phyloP scores from a whole-genome alignment of 306 rosid species.

The Prosopis cineraria region DNA sequence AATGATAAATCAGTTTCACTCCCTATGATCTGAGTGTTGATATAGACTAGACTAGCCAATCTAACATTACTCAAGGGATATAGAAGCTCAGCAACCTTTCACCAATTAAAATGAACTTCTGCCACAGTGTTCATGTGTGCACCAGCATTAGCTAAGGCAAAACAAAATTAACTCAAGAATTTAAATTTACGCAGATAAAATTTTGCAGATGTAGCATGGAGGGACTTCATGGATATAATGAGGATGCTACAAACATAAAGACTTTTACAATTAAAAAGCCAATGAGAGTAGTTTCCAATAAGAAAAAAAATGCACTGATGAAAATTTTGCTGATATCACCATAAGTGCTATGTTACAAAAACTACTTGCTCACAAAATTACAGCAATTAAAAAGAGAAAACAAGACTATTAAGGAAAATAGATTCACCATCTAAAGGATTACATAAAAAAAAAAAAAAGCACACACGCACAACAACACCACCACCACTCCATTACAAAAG shows the following conservation, averaged over 20 bases:
- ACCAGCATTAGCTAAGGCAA: neutral
- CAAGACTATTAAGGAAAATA: neutral
- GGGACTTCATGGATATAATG: neutral
- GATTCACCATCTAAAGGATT: neutral
- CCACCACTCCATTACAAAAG: neutral
- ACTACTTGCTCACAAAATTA: neutral
- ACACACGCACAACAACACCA: neutral
- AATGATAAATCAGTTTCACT: neutral
- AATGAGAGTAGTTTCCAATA: neutral
- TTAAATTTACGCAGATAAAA: neutral
- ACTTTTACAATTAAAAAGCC: neutral
- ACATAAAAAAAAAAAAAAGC: slow-evolving; percentile 5
- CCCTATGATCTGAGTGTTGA: neutral
- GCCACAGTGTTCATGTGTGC: neutral
- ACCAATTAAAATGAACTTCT: neutral
- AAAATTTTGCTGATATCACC: neutral
- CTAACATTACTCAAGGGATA: neutral
- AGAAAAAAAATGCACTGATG: neutral
- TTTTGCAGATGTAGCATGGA: neutral
- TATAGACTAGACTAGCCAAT: neutral
- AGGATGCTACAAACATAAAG: slow-evolving; percentile 11
- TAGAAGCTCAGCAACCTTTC: neutral
- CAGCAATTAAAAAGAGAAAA: neutral
- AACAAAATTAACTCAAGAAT: neutral
- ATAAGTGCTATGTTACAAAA: neutral